phyloP scores from a whole-genome alignment of 768 basidiomycete genomes.

The Lactifluus piperatus region DNA sequence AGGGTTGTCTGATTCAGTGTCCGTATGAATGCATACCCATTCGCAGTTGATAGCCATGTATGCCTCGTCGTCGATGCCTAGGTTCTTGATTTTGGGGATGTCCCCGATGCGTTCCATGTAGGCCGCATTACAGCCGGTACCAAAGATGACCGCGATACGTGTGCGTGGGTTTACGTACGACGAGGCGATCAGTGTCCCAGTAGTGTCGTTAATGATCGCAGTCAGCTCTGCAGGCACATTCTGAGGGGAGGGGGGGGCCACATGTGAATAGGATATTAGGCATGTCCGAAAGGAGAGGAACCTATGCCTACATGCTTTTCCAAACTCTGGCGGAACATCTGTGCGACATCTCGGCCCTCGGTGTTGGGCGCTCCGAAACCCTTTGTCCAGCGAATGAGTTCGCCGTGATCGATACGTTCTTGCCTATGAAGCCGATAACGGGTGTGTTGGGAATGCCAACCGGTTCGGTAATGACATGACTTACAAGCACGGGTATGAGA shows the following conservation, averaged over 20 bases:
- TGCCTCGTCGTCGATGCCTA: slow-evolving; percentile 55
- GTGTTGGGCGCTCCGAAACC: slow-evolving; percentile 90
- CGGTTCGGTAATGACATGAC: slow-evolving; percentile 27
- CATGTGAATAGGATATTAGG: neutral
- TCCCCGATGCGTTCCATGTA: slow-evolving; percentile 88
- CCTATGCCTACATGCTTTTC: slow-evolving; percentile 53
- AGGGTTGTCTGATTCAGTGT: neutral
- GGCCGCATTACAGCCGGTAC: slow-evolving; percentile 97
- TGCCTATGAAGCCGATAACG: slow-evolving; percentile 43
- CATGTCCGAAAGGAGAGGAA: neutral
- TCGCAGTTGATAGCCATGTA: slow-evolving; percentile 97
- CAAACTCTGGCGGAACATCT: slow-evolving; percentile 83
- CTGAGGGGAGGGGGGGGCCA: slow-evolving; percentile 31
- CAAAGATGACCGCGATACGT: slow-evolving; percentile 93
- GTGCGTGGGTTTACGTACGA: slow-evolving; percentile 89
- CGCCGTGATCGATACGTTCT: slow-evolving; percentile 86
- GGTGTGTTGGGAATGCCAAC: neutral
- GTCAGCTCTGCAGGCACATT: slow-evolving; percentile 75
- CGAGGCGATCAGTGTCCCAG: slow-evolving; percentile 94
- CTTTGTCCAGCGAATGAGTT: slow-evolving; percentile 98
- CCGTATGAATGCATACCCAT: slow-evolving; percentile 50
- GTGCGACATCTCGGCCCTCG: slow-evolving; percentile 88
- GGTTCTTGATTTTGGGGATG: slow-evolving; percentile 74
- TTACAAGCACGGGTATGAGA: slow-evolving; percentile 92
- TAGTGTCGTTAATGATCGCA: slow-evolving; percentile 95